Conservation (phyloP, 768 basidiomycete species). For the Kwoniella europaea region DNA sequence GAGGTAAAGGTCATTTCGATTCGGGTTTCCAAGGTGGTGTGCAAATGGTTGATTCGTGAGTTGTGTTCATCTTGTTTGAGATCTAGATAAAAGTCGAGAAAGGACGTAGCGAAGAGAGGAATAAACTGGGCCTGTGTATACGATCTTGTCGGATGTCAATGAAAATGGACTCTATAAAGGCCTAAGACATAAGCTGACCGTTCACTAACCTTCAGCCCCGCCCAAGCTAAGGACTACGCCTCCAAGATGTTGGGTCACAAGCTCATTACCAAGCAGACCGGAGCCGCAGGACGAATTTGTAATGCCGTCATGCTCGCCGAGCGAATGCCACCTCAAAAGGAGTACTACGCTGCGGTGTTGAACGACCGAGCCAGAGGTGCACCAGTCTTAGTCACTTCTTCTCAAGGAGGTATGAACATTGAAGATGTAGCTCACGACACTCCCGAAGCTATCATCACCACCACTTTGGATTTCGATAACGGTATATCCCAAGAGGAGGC, state of each 20-base stretch:
- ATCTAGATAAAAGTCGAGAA: not conserved
- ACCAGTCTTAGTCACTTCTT: slow-evolving; percentile 89
- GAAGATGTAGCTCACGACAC: slow-evolving; percentile 98
- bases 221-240: slow-evolving; percentile 85
- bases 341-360: slow-evolving; percentile 96
- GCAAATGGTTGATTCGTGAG: slow-evolving; percentile 84
- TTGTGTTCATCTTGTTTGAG: slow-evolving; percentile 2
- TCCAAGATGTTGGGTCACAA: slow-evolving; percentile 91
- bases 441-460: slow-evolving; percentile 92
- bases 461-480: slow-evolving; percentile 80
- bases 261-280: slow-evolving; percentile 98
- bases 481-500: slow-evolving; percentile 78
- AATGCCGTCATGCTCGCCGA: slow-evolving; percentile 99
- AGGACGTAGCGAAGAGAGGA: not conserved
- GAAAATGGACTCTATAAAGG: no score
- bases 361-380: slow-evolving; percentile 89
- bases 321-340: slow-evolving; percentile 87
- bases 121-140: not conserved
- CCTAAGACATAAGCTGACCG: not conserved
- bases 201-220: slow-evolving; percentile 64
- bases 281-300: slow-evolving; percentile 86
- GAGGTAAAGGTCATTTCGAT: slow-evolving; percentile 96
- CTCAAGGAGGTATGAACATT: slow-evolving; percentile 99
- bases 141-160: no score
- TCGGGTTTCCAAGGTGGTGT: slow-evolving; percentile 94